A percentile compares a stretch with the other conserved stretches of the same genome.
Conservation (phyloP, 1,284 basidiomycete genomes). For the Leccinum subrobustum region DNA sequence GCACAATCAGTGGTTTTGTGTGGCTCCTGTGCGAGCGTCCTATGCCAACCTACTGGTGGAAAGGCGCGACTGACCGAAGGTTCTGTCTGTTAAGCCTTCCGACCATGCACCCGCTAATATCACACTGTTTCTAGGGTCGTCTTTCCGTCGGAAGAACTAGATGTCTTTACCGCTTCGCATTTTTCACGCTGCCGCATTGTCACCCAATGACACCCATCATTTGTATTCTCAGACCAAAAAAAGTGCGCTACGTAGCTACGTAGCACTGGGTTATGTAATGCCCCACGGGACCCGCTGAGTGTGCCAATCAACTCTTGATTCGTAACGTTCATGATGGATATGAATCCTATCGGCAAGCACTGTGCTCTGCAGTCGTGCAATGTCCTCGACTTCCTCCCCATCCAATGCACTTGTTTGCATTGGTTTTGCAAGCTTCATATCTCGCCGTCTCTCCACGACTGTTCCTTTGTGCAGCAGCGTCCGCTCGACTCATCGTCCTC, state of each 20-base stretch:
- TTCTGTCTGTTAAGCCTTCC: conserved; percentile 43
- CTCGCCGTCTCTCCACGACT: conserved; percentile 55
- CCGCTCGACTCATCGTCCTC: conserved; percentile 1
- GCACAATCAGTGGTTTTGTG: conserved; percentile 94
- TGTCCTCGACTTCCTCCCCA: conserved; percentile 51
- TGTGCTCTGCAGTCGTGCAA: conserved; percentile 47
- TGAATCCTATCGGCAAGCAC: conserved; percentile 45
- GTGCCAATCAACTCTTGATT: not conserved
- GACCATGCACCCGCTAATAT: conserved; percentile 4
- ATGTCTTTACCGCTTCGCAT: conserved; percentile 13
- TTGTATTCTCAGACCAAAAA: conserved; percentile 19
- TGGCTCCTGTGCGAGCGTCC: conserved; percentile 89
- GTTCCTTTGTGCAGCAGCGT: conserved; percentile 33
- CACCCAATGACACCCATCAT: conserved; percentile 1
- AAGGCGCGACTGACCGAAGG: conserved; percentile 98
- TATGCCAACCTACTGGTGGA: conserved; percentile 99
- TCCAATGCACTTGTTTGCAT: conserved; percentile 44
- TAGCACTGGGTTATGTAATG: conserved; percentile 11
- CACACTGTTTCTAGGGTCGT: conserved; percentile 57
- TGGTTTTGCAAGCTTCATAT: conserved; percentile 54
- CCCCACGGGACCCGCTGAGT: not conserved
- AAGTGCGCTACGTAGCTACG: not conserved
- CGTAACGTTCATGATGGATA: conserved; percentile 28
- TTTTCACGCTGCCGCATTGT: not conserved
- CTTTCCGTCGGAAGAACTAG: conserved; percentile 87